Percentiles rank a stretch among this genome's conserved stretches.
phyloP scores from a whole-genome alignment of 257 asterid genomes.

The Forsythia suspensa region DNA sequence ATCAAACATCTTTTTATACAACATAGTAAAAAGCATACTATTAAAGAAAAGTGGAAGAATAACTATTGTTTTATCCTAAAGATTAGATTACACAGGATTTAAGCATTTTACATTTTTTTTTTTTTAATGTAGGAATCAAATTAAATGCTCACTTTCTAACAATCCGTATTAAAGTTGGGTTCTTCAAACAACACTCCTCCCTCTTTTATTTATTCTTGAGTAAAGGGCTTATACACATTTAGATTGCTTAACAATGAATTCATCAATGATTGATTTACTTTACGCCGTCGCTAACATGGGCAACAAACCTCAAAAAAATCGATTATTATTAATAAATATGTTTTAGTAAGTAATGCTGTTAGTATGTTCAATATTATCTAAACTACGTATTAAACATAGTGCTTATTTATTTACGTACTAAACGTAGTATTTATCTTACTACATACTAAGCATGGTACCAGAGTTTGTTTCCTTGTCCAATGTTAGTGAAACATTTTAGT shows the following conservation, averaged over 20 bases:
- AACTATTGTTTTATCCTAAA: background rate
- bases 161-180: background rate
- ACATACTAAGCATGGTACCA: no score
- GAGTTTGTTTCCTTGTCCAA: constrained; percentile 26
- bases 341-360: background rate
- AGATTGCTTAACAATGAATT: background rate
- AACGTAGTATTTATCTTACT: no score
- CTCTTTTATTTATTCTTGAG: background rate
- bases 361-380: background rate
- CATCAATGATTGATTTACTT: background rate
- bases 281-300: background rate
- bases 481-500: constrained; percentile 28
- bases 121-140: background rate
- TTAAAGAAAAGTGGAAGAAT: background rate
- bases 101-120: background rate
- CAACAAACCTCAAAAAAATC: background rate
- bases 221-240: background rate
- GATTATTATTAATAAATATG: background rate
- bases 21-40: background rate
- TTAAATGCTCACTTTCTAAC: background rate
- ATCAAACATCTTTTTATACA: no score
- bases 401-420: no score
- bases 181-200: background rate
- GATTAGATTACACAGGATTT: background rate
- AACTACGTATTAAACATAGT: no score